Conservation (phyloP, 1,284 basidiomycete genomes). For the Marasmius sp. region DNA sequence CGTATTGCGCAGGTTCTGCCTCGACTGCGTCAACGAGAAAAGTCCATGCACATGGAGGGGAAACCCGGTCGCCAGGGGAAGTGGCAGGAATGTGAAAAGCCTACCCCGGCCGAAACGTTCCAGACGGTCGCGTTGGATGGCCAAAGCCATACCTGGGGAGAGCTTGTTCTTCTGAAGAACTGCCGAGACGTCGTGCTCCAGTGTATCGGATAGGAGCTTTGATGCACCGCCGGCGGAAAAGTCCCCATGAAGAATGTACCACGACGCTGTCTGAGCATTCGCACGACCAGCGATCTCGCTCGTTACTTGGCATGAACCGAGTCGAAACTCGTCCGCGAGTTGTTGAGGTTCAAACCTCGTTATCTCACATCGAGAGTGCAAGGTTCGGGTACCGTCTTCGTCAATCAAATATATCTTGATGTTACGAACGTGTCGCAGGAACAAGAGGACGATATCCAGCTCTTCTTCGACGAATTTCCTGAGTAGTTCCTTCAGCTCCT, state of each 20-base stretch:
- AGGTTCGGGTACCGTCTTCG: conserved; percentile 19
- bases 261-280: conserved; percentile 14
- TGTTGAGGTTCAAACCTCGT: conserved; percentile 11
- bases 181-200: conserved; percentile 23
- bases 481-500: conserved; percentile 37
- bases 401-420: conserved; percentile 40
- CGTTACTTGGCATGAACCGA: conserved; percentile 11
- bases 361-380: conserved; percentile 15
- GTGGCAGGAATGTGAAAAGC: conserved; percentile 47
- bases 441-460: conserved; percentile 42
- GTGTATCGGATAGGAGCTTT: conserved; percentile 19
- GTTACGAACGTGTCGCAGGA: conserved; percentile 36
- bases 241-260: conserved; percentile 29
- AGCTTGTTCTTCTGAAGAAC: conserved; percentile 40
- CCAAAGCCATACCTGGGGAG: conserved; percentile 35
- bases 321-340: conserved; percentile 11
- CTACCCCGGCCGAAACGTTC: conserved; percentile 26
- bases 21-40: conserved; percentile 45
- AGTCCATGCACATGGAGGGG: conserved; percentile 45
- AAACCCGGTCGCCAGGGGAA: conserved; percentile 46
- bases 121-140: conserved; percentile 15
- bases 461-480: conserved; percentile 41
- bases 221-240: conserved; percentile 22
- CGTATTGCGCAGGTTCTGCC: conserved; percentile 44
- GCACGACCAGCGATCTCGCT: conserved; percentile 5